Evolutionary conservation across 139 green algal genomes (phyloP).

Genomic region (Volvox africanus): DNA sequence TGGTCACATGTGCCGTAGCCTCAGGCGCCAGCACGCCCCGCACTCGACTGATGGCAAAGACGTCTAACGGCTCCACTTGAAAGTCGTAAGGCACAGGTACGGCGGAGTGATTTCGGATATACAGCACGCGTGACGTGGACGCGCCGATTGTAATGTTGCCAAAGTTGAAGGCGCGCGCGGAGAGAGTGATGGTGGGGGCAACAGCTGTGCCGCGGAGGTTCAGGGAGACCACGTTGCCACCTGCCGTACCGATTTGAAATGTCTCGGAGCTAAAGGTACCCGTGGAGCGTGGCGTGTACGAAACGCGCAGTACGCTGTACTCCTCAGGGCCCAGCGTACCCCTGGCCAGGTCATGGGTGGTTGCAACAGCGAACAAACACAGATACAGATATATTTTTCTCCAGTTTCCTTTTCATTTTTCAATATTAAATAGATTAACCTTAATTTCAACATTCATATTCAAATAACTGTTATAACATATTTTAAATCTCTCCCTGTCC

Average conservation of each 20-base stretch:
- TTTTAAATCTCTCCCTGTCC: too few relatives aligned
- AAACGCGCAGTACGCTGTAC: conserved; percentile 63
- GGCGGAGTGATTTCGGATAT: conserved; percentile 74
- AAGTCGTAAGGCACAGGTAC: conserved; percentile 67
- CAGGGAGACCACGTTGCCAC: conserved; percentile 69
- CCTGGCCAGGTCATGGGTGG: conserved; percentile 42
- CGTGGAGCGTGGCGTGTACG: conserved; percentile 66
- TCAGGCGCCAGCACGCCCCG: conserved; percentile 56
- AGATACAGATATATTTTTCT: too few relatives aligned
- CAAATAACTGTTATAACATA: too few relatives aligned
- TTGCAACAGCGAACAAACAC: too few relatives aligned
- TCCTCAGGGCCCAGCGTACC: conserved; percentile 64
- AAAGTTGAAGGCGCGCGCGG: conserved; percentile 70
- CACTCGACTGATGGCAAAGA: conserved; percentile 67
- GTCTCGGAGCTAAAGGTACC: conserved; percentile 72
- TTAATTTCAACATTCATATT: too few relatives aligned
- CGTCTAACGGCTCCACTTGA: conserved; percentile 61
- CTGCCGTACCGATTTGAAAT: conserved; percentile 66
- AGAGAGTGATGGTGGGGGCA: conserved; percentile 64
- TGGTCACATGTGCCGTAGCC: conserved; percentile 62
- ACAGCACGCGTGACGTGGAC: conserved; percentile 61
- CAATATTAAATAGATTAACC: too few relatives aligned
- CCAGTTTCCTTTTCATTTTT: too few relatives aligned
- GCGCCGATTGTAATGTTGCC: conserved; percentile 62
- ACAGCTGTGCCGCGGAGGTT: conserved; percentile 62